Conservation (phyloP, 257 asterid genomes). For the Coffea canephora region DNA sequence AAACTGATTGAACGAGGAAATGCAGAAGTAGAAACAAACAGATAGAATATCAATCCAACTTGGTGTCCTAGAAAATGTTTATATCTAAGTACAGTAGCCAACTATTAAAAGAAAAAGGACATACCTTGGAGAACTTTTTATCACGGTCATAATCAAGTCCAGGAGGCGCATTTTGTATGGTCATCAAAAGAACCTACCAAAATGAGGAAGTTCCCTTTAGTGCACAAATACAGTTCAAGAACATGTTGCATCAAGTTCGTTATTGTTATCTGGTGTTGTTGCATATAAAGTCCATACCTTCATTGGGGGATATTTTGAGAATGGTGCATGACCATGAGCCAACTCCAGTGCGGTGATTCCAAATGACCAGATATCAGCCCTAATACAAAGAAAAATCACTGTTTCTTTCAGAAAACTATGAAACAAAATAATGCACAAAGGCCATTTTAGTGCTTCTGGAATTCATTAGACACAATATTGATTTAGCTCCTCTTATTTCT, state of each 20-base stretch:
- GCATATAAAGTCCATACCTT: slow-evolving; percentile 53
- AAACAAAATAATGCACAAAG: slow-evolving; percentile 10
- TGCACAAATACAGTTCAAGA: slow-evolving; percentile 6
- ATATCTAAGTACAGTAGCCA: neutral
- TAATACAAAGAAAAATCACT: slow-evolving; percentile 22
- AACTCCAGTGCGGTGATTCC: slow-evolving; percentile 98
- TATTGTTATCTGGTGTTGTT: neutral
- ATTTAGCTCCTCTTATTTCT: neutral
- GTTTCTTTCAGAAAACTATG: slow-evolving; percentile 3
- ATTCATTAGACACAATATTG: neutral
- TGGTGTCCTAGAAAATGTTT: slow-evolving; percentile 1
- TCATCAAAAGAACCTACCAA: slow-evolving; percentile 86
- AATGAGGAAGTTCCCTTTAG: slow-evolving; percentile 16
- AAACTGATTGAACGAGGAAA: no score
- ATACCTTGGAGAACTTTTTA: slow-evolving; percentile 93
- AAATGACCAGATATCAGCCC: slow-evolving; percentile 99
- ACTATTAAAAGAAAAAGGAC: slow-evolving; percentile 8
- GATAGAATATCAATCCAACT: neutral
- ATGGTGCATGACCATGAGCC: slow-evolving; percentile 99
- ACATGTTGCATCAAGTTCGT: slow-evolving; percentile 7
- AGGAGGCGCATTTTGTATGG: slow-evolving; percentile 99
- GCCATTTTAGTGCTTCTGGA: neutral
- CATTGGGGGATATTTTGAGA: slow-evolving; percentile 99
- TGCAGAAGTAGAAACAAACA: neutral
- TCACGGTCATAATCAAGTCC: slow-evolving; percentile 99